Evolutionary conservation across 2,329 filamentous ascomycete genomes (phyloP), one percentile per base, ranked within the genome.

Genomic region (Coniochaeta sp.): DNA sequence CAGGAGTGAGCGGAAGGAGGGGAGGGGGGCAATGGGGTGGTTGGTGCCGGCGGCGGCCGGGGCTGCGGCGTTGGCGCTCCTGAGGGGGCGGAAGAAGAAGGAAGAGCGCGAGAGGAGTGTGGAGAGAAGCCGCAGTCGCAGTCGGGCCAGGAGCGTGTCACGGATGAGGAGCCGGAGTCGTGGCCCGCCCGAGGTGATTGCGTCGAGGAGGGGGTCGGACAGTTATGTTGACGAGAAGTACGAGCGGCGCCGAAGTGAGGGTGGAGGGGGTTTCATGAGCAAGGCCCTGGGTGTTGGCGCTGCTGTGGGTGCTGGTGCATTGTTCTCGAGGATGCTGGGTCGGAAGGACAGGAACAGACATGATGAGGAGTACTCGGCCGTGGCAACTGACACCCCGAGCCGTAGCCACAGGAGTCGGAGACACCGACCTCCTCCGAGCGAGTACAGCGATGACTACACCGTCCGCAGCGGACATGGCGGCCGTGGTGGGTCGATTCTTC

Each of bases 181-280:
- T 31, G 74, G 70, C 38, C 11, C 38, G 6, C 76, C 79, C 0
- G 81, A 85, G 61, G 80, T 82, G 1, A 67, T 84, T 11, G 73
- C 81, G 1, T 85, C 83, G 0, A 76, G 81, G 47, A 74, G 77
- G 34, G 77, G 71, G 3, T 87, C 84, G 0, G 79, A 78, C 5
- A 88, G 85, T 58, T 87, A 85, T 64, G 74, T 77, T 22, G 82
- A 88, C 43, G 88, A 91, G 64, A 90, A 91, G 70, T 82, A 82
- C 61, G 81, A 86, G n/a, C 75, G 74, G 26, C 77, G 72, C 38
- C 64, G 67, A 59, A 65, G 67, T 70, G 67, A 72, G 69, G 61
- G 62, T 26, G 71, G 76, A 40, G 81, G 82, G 19, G 85, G 86
- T 9, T 80, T 89, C 65, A 81, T 85, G 71, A 82, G 82, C 67